Evolutionary conservation across 2,329 filamentous ascomycete genomes (phyloP).

Genomic region (Dothidotthia symphoricarpi): DNA sequence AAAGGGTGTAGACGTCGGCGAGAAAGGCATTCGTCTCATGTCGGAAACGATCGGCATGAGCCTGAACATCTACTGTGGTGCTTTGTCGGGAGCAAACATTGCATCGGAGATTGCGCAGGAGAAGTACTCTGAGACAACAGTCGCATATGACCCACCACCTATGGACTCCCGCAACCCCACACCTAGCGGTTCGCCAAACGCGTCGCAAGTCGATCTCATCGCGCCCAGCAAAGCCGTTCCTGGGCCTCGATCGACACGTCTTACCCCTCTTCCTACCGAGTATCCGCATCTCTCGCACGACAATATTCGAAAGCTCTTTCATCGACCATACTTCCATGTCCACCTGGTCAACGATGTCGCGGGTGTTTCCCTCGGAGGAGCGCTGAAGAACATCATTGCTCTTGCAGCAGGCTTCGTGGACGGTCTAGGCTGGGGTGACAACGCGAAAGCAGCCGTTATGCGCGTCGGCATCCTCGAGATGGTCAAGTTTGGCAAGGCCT

Average conservation of each 20-base stretch:
- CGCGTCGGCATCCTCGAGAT: conserved; percentile 93
- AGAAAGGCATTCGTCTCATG: conserved; percentile 83
- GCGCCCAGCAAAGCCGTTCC: conserved; percentile 54
- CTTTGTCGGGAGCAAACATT: conserved; percentile 93
- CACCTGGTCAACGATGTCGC: conserved; percentile 93
- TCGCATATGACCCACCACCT: conserved; percentile 89
- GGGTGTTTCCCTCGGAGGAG: conserved; percentile 89
- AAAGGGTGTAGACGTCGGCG: conserved; percentile 92
- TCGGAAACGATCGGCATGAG: conserved; percentile 91
- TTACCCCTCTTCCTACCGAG: conserved; percentile 74
- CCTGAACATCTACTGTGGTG: conserved; percentile 93
- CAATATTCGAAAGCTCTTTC: conserved; percentile 82
- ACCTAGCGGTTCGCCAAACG: conserved; percentile 51
- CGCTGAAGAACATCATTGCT: conserved; percentile 95
- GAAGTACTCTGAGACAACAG: conserved; percentile 96
- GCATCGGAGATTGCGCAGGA: conserved; percentile 91
- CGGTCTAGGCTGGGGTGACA: conserved; percentile 95
- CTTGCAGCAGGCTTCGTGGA: conserved; percentile 93
- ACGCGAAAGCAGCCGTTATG: conserved; percentile 98
- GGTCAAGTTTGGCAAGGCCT: conserved; percentile 91
- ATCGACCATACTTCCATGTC: conserved; percentile 96
- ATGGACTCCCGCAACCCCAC: conserved; percentile 80
- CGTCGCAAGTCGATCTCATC: conserved; percentile 53
- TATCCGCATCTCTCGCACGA: conserved; percentile 85
- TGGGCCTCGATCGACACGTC: conserved; percentile 62